A percentile compares a stretch with the other conserved stretches of the same genome.
Evolutionary conservation across 805 yeast genomes (phyloP).

Genomic region (Priceomyces medius): DNA sequence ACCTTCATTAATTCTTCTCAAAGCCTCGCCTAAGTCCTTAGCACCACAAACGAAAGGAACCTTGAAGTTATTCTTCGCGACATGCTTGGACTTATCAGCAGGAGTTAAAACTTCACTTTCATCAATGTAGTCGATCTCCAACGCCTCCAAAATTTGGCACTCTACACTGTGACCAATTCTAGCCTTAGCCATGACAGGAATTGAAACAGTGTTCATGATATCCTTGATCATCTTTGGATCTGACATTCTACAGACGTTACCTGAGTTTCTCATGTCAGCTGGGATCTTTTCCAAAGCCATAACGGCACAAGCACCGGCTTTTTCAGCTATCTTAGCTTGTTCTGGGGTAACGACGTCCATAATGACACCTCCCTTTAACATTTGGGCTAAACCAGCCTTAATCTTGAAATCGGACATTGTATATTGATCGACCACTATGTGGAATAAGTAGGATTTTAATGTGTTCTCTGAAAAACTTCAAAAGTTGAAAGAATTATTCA

Average conservation of each 20-base stretch:
- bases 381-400: constrained; percentile 80
- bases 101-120: constrained; percentile 85
- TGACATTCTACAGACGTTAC: constrained; percentile 83
- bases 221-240: constrained; percentile 77
- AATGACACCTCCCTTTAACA: constrained; percentile 77
- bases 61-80: constrained; percentile 55
- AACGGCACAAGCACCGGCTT: constrained; percentile 86
- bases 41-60: constrained; percentile 87
- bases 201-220: constrained; percentile 68
- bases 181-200: constrained; percentile 84
- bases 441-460: no score
- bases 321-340: constrained; percentile 77
- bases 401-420: constrained; percentile 48
- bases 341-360: constrained; percentile 78
- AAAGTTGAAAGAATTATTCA: no score
- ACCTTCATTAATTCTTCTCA: constrained; percentile 76
- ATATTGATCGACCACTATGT: no score
- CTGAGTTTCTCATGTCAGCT: constrained; percentile 79
- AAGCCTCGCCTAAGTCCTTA: constrained; percentile 76
- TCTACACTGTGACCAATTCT: constrained; percentile 83
- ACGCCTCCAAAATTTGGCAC: constrained; percentile 71
- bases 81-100: constrained; percentile 69
- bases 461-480: no score
- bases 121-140: constrained; percentile 77
- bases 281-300: constrained; percentile 87